Conservation (phyloP, 345 rosid species). For the Odontarrhena argentea region DNA sequence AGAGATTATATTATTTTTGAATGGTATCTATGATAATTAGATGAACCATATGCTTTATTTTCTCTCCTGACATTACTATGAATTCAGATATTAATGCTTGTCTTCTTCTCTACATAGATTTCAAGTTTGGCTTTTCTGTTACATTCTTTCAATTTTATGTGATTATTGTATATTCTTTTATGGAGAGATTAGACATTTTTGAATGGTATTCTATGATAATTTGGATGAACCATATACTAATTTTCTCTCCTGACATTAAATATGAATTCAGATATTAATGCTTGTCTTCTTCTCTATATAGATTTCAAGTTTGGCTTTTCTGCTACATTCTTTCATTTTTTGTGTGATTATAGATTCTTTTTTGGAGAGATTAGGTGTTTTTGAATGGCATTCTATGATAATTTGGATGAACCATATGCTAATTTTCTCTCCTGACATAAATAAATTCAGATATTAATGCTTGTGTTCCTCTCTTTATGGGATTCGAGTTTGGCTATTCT, state of each 20-base stretch:
- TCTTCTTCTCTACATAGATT: conserved; percentile 30
- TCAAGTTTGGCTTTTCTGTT: conserved; percentile 42
- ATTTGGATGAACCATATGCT: too few species aligned
- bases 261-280: conserved; percentile 39
- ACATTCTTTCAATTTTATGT: neutral
- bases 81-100: conserved; percentile 43
- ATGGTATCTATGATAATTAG: conserved; percentile 37
- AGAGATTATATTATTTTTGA: neutral
- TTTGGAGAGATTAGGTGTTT: too few species aligned
- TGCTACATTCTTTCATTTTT: conserved; percentile 20
- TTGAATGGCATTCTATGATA: too few species aligned
- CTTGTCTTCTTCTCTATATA: conserved; percentile 36
- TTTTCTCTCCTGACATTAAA: conserved; percentile 29
- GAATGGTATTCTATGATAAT: conserved; percentile 36
- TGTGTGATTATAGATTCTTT: too few species aligned
- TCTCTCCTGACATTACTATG: conserved; percentile 28
- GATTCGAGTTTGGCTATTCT: too few species aligned
- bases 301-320: conserved; percentile 40
- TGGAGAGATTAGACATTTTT: conserved; percentile 24
- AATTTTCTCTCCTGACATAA: too few species aligned
- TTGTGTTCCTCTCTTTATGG: neutral
- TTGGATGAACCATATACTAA: conserved; percentile 30
- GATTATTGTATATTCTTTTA: too few species aligned
- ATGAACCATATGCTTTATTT: conserved; percentile 23
- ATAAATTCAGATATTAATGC: too few species aligned